phyloP scores from a whole-genome alignment of 2,329 filamentous ascomycete species.

The Ceratocystis ficicola region DNA sequence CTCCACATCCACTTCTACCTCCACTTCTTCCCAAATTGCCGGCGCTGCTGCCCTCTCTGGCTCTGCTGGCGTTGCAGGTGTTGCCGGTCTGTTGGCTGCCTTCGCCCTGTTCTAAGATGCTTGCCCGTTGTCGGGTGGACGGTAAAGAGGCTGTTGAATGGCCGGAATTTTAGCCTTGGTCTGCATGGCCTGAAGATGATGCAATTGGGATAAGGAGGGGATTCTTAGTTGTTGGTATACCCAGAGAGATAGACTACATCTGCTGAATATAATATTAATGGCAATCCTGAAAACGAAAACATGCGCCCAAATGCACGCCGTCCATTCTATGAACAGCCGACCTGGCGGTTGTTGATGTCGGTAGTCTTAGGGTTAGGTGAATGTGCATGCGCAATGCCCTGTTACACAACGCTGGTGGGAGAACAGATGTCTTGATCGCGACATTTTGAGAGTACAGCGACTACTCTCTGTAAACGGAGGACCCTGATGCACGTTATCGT shows the following conservation, averaged over 20 bases:
- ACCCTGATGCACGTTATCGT: too few species aligned
- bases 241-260: conserved; percentile 6
- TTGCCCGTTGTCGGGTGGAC: neutral
- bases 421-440: too few species aligned
- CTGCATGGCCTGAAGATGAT: neutral
- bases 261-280: conserved; percentile 13
- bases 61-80: conserved; percentile 10
- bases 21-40: neutral
- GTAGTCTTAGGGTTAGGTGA: too few species aligned
- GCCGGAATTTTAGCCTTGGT: neutral
- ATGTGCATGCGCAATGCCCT: too few species aligned
- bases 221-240: neutral
- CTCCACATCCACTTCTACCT: conserved; percentile 3
- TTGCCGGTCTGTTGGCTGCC: conserved; percentile 20
- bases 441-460: too few species aligned
- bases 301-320: too few species aligned
- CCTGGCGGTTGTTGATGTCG: too few species aligned
- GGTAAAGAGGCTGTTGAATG: neutral
- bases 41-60: conserved; percentile 2
- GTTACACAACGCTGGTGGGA: too few species aligned
- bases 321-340: neutral
- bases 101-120: conserved; percentile 20
- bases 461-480: too few species aligned
- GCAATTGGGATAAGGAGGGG: neutral
- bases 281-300: neutral